A percentile compares a stretch with the other conserved stretches of the same genome.
These are phyloP conservation scores for Entomortierella chlamydospora DNA, from an alignment of 192 early-diverging fungal species.

Conservation along the genomic window DNA sequence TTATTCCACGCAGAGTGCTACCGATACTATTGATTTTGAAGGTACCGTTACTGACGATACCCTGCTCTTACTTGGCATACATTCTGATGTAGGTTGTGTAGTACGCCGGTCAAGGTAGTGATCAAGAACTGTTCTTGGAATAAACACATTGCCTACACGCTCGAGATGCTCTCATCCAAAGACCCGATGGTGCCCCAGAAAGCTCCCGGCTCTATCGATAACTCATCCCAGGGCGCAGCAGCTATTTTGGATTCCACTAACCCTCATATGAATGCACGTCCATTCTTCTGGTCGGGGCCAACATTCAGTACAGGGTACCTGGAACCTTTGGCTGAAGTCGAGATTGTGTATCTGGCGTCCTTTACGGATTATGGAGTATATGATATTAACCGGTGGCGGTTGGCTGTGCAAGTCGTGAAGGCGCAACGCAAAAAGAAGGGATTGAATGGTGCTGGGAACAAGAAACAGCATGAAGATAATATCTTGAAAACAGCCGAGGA, in stretches of 20 bases:
- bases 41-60: too few species aligned
- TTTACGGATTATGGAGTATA: constrained; percentile 75
- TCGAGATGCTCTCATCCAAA: constrained; percentile 66
- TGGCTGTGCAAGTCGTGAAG: constrained; percentile 61
- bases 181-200: constrained; percentile 33
- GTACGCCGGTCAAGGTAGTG: constrained; percentile 64
- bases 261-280: constrained; percentile 35
- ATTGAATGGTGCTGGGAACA: neutral
- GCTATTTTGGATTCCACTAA: constrained; percentile 25
- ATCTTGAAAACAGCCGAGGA: neutral
- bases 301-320: constrained; percentile 68
- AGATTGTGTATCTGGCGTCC: constrained; percentile 61
- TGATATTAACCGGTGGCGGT: constrained; percentile 81
- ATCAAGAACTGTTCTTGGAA: constrained; percentile 83
- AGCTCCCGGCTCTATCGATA: neutral
- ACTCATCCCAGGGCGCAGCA: constrained; percentile 20
- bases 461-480: neutral
- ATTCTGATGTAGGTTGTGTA: constrained; percentile 59
- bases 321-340: constrained; percentile 61
- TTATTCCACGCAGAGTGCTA: too few species aligned
- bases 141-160: constrained; percentile 64
- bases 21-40: too few species aligned
- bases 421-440: constrained; percentile 23
- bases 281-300: constrained; percentile 74
- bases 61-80: neutral